Conservation (phyloP, 2,329 filamentous ascomycete genomes). For the Xylariaceae sp. region DNA sequence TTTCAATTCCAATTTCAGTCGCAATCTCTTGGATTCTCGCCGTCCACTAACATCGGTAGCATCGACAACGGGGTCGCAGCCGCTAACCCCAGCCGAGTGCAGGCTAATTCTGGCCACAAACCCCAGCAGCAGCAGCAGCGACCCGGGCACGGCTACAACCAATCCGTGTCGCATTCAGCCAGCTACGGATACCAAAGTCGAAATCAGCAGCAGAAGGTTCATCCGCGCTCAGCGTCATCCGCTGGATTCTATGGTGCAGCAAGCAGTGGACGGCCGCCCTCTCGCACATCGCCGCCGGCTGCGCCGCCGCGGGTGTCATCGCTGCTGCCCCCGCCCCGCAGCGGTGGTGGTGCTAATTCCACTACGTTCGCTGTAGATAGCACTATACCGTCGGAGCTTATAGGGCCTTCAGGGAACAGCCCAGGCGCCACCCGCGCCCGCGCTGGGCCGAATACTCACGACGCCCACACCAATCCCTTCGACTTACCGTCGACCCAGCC, state of each 20-base stretch:
- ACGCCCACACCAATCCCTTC: background rate
- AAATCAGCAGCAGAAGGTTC: background rate
- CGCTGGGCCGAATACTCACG: background rate
- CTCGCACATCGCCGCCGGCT: conserved; percentile 3
- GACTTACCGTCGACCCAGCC: too few species aligned
- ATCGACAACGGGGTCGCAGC: too few species aligned
- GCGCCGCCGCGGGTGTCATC: conserved; percentile 18
- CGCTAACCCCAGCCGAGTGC: too few species aligned
- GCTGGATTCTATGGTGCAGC: background rate
- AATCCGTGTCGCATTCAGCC: too few species aligned
- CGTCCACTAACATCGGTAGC: too few species aligned
- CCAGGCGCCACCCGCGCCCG: background rate
- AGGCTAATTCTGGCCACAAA: too few species aligned
- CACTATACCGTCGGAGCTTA: too few species aligned
- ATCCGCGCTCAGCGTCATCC: background rate
- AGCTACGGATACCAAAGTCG: background rate
- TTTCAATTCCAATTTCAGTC: conserved; percentile 3
- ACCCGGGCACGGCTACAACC: too few species aligned
- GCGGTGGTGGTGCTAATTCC: background rate
- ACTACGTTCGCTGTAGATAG: background rate
- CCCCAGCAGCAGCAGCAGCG: too few species aligned
- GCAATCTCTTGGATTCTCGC: background rate
- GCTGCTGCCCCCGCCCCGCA: conserved; percentile 17
- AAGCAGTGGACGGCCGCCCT: background rate
- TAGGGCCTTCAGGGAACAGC: background rate